Percentiles rank a stretch among this genome's conserved stretches.
phyloP scores from a whole-genome alignment of 2,329 filamentous ascomycete species.

The Alternaria alternata region DNA sequence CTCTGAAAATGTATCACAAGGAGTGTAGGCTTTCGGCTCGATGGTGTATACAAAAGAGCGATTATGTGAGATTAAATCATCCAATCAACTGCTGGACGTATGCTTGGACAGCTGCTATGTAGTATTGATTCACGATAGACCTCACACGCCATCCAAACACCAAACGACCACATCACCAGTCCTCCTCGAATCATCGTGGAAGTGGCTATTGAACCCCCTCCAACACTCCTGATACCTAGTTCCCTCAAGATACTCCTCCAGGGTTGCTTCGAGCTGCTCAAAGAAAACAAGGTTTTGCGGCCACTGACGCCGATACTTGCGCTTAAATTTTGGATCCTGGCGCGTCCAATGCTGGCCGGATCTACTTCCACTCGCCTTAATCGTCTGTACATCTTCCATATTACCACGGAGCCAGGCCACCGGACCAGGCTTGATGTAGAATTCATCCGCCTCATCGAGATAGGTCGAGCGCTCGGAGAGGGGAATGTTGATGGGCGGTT shows the following conservation, averaged over 20 bases:
- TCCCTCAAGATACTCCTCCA: constrained; percentile 54
- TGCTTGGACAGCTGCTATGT: neutral
- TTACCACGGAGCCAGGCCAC: constrained; percentile 51
- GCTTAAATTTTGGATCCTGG: constrained; percentile 33
- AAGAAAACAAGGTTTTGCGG: constrained; percentile 63
- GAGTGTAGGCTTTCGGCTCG: neutral
- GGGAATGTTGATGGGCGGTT: constrained; percentile 79
- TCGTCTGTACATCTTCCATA: constrained; percentile 48
- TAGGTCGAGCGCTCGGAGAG: constrained; percentile 71
- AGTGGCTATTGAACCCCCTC: constrained; percentile 68
- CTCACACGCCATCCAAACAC: constrained; percentile 49
- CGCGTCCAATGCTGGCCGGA: constrained; percentile 35
- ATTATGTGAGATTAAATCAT: neutral
- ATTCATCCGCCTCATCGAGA: constrained; percentile 88
- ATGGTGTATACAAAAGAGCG: neutral
- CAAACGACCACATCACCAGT: constrained; percentile 70
- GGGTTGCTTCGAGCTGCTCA: constrained; percentile 62
- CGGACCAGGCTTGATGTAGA: constrained; percentile 72
- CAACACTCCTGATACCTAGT: constrained; percentile 66
- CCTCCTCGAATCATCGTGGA: constrained; percentile 69
- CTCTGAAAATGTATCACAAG: neutral
- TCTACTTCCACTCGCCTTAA: constrained; percentile 27
- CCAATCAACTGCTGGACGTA: neutral
- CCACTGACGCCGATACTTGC: constrained; percentile 45
- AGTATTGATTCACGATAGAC: neutral